A percentile compares a stretch with the other conserved stretches of the same genome.
Evolutionary conservation across 495 filamentous ascomycete species (phyloP).

Genomic region (Hypomontagnella monticulosa): DNA sequence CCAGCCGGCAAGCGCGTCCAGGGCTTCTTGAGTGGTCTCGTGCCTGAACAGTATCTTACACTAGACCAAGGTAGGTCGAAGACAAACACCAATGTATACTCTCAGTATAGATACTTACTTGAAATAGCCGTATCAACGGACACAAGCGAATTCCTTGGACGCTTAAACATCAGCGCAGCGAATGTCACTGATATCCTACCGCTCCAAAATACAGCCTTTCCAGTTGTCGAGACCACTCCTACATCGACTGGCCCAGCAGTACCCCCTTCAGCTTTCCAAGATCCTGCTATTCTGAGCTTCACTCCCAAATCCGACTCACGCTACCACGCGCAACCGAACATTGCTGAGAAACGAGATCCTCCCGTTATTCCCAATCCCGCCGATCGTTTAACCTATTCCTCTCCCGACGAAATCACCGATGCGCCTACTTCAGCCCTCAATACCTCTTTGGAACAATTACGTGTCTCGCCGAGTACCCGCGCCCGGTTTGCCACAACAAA

Average conservation of each 20-base stretch:
- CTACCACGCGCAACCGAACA: slow-evolving; percentile 45
- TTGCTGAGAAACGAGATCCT: slow-evolving; percentile 51
- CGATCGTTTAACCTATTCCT: slow-evolving; percentile 39
- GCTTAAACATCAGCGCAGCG: slow-evolving; percentile 36
- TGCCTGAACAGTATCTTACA: slow-evolving; percentile 74
- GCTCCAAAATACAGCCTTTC: slow-evolving; percentile 55
- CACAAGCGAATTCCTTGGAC: slow-evolving; percentile 30
- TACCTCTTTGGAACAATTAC: slow-evolving; percentile 16
- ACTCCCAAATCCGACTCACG: slow-evolving; percentile 41
- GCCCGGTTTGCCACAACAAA: slow-evolving; percentile 5
- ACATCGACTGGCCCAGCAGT: slow-evolving; percentile 10
- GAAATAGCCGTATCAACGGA: slow-evolving; percentile 29
- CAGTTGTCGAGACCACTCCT: not conserved
- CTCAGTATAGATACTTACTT: slow-evolving; percentile 9
- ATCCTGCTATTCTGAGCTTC: slow-evolving; percentile 65
- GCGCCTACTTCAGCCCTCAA: slow-evolving; percentile 17
- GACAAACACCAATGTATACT: not conserved
- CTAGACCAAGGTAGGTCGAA: slow-evolving; percentile 76
- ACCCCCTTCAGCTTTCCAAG: slow-evolving; percentile 52
- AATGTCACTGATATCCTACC: slow-evolving; percentile 52
- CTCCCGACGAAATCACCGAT: slow-evolving; percentile 40
- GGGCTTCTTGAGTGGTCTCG: slow-evolving; percentile 77
- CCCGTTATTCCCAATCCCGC: slow-evolving; percentile 32
- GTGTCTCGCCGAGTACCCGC: slow-evolving; percentile 18
- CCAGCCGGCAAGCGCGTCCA: slow-evolving; percentile 72